Conservation (phyloP, 495 filamentous ascomycete genomes). For the Lasiosphaeria hispida region DNA sequence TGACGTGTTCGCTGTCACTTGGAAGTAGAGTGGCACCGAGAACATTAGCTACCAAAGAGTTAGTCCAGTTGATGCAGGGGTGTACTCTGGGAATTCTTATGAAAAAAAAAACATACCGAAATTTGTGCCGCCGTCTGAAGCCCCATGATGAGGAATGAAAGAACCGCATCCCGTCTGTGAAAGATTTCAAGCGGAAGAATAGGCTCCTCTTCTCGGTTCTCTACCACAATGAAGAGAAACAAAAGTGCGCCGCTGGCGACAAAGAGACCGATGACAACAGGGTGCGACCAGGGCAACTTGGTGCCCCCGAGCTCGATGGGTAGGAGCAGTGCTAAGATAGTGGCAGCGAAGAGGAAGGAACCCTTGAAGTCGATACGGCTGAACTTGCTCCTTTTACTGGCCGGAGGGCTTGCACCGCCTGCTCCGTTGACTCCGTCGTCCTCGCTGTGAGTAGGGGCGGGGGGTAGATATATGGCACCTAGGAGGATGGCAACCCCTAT, state of each 20-base stretch:
- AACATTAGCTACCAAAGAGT: conserved; percentile 46
- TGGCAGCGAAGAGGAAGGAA: conserved; percentile 45
- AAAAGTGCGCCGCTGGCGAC: conserved; percentile 36
- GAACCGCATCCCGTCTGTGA: conserved; percentile 50
- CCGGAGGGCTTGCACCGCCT: background rate
- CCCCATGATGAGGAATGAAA: conserved; percentile 52
- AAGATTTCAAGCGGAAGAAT: conserved; percentile 62
- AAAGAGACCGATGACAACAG: conserved; percentile 39
- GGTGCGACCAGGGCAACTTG: conserved; percentile 55
- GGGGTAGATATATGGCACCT: conserved; percentile 44
- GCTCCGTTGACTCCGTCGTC: background rate
- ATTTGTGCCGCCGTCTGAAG: conserved; percentile 59
- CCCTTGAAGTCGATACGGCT: conserved; percentile 61
- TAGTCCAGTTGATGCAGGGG: conserved; percentile 6
- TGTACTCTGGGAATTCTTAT: conserved; percentile 16
- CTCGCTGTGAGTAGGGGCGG: conserved; percentile 2
- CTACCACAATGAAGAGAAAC: conserved; percentile 48
- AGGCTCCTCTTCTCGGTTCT: conserved; percentile 56
- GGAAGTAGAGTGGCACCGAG: conserved; percentile 67
- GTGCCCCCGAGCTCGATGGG: conserved; percentile 61
- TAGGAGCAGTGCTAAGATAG: conserved; percentile 49
- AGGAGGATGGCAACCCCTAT: conserved; percentile 54
- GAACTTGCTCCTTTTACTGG: conserved; percentile 28
- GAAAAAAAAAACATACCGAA: conserved; percentile 38
- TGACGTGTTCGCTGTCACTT: conserved; percentile 56